phyloP scores from a whole-genome alignment of 2,329 filamentous ascomycete genomes.

The Aureobasidium namibiae region DNA sequence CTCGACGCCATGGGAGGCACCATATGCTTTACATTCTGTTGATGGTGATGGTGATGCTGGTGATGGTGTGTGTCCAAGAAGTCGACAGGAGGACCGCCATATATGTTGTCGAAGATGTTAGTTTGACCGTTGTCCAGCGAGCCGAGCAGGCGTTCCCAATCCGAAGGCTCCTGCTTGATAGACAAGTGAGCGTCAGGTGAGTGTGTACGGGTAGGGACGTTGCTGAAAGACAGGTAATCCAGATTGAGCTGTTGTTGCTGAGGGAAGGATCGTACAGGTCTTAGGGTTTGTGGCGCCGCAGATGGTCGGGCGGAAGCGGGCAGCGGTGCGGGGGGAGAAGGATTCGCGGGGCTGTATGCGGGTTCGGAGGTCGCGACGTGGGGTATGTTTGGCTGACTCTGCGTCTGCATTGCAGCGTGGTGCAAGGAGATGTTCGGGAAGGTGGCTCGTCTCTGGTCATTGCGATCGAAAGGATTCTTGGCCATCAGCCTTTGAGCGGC shows the following conservation, averaged over 20 bases:
- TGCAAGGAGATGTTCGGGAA: conserved; percentile 36
- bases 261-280: background rate
- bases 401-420: conserved; percentile 37
- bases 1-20: background rate
- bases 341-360: conserved; percentile 34
- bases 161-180: conserved; percentile 38
- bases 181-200: conserved; percentile 14
- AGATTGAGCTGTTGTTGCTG: conserved; percentile 27
- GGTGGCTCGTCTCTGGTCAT: conserved; percentile 34
- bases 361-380: conserved; percentile 39
- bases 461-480: conserved; percentile 16
- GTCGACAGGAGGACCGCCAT: conserved; percentile 53
- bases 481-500: conserved; percentile 8
- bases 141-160: conserved; percentile 77
- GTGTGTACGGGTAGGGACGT: conserved; percentile 22
- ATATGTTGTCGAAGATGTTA: conserved; percentile 80
- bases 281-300: conserved; percentile 24
- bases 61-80: conserved; percentile 23
- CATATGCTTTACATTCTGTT: background rate
- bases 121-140: conserved; percentile 70
- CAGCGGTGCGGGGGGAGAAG: conserved; percentile 23
- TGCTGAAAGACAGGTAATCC: conserved; percentile 40
- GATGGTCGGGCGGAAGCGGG: conserved; percentile 19
- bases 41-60: too few relatives aligned
- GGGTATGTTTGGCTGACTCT: conserved; percentile 42